Conservation (phyloP, 2,329 filamentous ascomycete species). For the Westerdykella aurantiaca region DNA sequence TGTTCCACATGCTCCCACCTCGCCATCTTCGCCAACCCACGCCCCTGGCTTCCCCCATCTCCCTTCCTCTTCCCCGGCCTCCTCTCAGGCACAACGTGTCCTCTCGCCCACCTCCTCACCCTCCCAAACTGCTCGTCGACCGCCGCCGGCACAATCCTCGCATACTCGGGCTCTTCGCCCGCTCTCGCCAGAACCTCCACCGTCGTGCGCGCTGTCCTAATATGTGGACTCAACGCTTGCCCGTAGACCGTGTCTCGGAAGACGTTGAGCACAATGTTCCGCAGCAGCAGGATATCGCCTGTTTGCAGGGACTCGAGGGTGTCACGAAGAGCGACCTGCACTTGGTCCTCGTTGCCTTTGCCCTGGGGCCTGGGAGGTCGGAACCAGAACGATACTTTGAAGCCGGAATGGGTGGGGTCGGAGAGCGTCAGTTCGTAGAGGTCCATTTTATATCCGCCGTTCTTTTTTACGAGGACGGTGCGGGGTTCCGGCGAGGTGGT, state of each 20-base stretch:
- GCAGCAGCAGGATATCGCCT: constrained; percentile 72
- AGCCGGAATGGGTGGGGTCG: constrained; percentile 77
- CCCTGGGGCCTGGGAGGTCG: constrained; percentile 19
- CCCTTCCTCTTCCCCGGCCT: constrained; percentile 18
- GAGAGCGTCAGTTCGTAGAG: constrained; percentile 51
- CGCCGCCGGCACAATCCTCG: constrained; percentile 38
- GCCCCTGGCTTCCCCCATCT: constrained; percentile 1
- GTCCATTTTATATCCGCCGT: constrained; percentile 47
- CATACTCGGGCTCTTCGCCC: constrained; percentile 46
- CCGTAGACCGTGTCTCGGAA: constrained; percentile 78
- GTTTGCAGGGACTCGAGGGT: constrained; percentile 50
- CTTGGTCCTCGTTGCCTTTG: constrained; percentile 2
- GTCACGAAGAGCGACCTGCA: constrained; percentile 34
- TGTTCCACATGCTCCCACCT: constrained; percentile 6
- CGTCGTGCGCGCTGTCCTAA: constrained; percentile 61
- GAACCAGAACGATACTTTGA: constrained; percentile 82
- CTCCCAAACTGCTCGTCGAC: constrained; percentile 59
- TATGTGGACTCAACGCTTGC: constrained; percentile 66
- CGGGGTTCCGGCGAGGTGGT: constrained; percentile 65
- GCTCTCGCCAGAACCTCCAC: constrained; percentile 61
- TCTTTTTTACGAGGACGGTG: constrained; percentile 60
- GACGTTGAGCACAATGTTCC: constrained; percentile 70
- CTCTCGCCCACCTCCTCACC: constrained; percentile 69
- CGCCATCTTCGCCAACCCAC: constrained; percentile 10
- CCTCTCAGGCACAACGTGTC: constrained; percentile 53